Conservation (phyloP, 1,284 basidiomycete species). For the Trametes versicolor region DNA sequence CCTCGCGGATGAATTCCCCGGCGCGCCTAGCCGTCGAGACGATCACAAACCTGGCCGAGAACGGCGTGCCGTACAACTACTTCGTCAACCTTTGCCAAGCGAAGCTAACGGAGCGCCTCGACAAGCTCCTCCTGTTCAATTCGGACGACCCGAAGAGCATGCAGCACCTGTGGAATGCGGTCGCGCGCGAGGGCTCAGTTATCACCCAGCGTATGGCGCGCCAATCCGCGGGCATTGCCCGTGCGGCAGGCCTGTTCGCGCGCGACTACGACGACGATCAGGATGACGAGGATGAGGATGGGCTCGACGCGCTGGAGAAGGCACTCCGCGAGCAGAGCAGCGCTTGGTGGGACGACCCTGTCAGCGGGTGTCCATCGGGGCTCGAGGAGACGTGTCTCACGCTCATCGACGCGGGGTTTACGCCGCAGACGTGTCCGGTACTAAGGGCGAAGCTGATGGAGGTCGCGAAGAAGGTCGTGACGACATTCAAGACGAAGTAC, state of each 20-base stretch:
- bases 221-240: conserved; percentile 44
- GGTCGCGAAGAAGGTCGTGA: conserved; percentile 46
- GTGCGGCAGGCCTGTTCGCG: conserved; percentile 36
- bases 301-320: conserved; percentile 27
- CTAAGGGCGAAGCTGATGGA: conserved; percentile 48
- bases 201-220: conserved; percentile 44
- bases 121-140: conserved; percentile 39
- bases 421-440: conserved; percentile 45
- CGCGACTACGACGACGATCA: conserved; percentile 32
- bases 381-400: conserved; percentile 52
- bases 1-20: conserved; percentile 47
- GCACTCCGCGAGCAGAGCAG: conserved; percentile 32
- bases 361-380: conserved; percentile 52
- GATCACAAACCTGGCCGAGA: conserved; percentile 57
- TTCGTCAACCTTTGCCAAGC: not conserved
- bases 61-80: conserved; percentile 47
- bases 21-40: conserved; percentile 52
- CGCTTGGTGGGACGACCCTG: conserved; percentile 50
- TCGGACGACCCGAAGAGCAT: conserved; percentile 35
- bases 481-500: conserved; percentile 38
- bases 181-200: conserved; percentile 46
- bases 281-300: conserved; percentile 35
- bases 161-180: conserved; percentile 44
- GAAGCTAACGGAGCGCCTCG: conserved; percentile 35
- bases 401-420: conserved; percentile 52